These are phyloP conservation scores for Limnomonas spitsbergensis DNA, from an alignment of 139 green algal species.

Conservation along the genomic window DNA sequence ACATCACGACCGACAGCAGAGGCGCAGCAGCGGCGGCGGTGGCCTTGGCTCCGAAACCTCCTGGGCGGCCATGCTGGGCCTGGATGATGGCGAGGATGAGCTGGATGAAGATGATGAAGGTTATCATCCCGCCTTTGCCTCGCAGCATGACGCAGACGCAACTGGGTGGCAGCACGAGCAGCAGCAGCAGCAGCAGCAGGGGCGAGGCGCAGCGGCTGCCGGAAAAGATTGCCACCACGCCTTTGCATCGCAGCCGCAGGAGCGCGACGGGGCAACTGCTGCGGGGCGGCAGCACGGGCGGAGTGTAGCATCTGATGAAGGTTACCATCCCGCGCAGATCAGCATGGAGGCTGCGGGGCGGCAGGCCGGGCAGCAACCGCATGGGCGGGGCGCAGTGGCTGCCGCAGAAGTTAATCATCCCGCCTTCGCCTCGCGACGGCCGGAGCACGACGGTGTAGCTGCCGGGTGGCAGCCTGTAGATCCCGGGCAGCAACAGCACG, in stretches of 20 bases:
- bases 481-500: no score
- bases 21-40: no score
- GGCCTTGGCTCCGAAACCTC: not conserved
- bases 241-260: no score
- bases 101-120: not conserved
- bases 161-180: not conserved
- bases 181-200: slow-evolving; percentile 3
- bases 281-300: not conserved
- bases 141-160: not conserved
- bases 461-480: no score
- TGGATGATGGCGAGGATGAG: slow-evolving; percentile 12
- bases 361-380: no score
- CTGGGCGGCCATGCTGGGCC: slow-evolving; percentile 6
- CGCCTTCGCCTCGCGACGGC: no score
- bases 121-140: not conserved
- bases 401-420: no score
- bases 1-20: not conserved
- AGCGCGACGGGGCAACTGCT: not conserved
- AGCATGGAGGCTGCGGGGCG: no score
- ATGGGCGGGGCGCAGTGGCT: no score
- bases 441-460: no score
- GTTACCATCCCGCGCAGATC: no score
- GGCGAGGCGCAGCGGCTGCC: not conserved
- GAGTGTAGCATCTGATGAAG: not conserved
- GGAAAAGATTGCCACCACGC: no score